Conservation (phyloP, 306 rosid species). For the Prosopis cineraria region DNA sequence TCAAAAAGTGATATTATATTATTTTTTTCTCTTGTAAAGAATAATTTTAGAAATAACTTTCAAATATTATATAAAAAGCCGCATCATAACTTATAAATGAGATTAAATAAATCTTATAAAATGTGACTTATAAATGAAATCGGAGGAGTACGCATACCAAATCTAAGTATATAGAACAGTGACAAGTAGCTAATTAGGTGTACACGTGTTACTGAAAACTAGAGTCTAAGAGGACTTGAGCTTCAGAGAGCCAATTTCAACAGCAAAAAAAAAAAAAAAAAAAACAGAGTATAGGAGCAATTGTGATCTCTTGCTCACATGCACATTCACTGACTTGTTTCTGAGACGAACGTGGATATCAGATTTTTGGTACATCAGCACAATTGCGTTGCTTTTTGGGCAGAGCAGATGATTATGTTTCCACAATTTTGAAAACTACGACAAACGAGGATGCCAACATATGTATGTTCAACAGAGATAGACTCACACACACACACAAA, state of each 20-base stretch:
- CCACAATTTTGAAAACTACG: slow-evolving; percentile 38
- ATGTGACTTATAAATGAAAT: too few relatives aligned
- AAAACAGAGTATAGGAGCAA: slow-evolving; percentile 24
- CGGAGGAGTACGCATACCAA: too few relatives aligned
- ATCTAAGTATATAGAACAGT: too few relatives aligned
- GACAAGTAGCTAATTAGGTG: not conserved
- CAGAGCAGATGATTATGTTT: slow-evolving; percentile 37
- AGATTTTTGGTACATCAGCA: slow-evolving; percentile 30
- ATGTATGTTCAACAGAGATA: too few relatives aligned
- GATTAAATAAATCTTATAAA: too few relatives aligned
- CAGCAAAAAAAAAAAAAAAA: slow-evolving; percentile 20
- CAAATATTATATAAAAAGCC: too few relatives aligned
- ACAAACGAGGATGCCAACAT: slow-evolving; percentile 37
- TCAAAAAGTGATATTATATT: too few relatives aligned
- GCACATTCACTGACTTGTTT: slow-evolving; percentile 25
- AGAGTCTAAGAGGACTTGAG: not conserved
- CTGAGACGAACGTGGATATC: slow-evolving; percentile 4
- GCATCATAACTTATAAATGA: too few relatives aligned
- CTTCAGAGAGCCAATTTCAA: slow-evolving; percentile 9
- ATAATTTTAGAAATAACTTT: too few relatives aligned
- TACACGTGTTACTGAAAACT: slow-evolving; percentile 4
- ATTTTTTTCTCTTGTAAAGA: too few relatives aligned
- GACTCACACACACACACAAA: not conserved
- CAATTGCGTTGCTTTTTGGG: not conserved
- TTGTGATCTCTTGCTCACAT: slow-evolving; percentile 14